Evolutionary conservation across 495 filamentous ascomycete species (phyloP).

Genomic region (Tetracladium setigerum): DNA sequence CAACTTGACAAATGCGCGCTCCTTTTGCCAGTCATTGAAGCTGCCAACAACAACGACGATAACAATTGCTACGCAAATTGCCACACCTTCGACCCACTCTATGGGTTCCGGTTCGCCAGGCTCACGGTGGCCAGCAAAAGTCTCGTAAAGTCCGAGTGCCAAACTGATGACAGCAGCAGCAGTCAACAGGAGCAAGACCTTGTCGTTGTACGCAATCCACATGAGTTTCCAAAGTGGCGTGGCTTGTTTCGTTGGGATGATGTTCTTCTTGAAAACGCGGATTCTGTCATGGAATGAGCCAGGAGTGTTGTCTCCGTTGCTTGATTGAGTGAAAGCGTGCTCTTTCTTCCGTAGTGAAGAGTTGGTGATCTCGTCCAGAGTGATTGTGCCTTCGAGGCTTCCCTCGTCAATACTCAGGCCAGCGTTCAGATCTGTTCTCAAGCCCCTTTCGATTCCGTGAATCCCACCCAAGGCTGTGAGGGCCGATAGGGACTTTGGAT

Average conservation of each 20-base stretch:
- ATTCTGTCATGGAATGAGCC: no score
- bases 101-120: slow-evolving; percentile 31
- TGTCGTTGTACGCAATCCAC: slow-evolving; percentile 79
- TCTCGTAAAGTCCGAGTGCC: slow-evolving; percentile 56
- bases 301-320: no score
- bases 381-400: slow-evolving; percentile 46
- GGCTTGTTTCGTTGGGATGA: slow-evolving; percentile 62
- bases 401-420: slow-evolving; percentile 71
- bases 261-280: slow-evolving; percentile 61
- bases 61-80: slow-evolving; percentile 58
- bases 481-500: slow-evolving; percentile 68
- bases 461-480: slow-evolving; percentile 72
- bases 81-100: slow-evolving; percentile 67
- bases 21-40: slow-evolving; percentile 61
- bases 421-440: slow-evolving; percentile 55
- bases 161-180: slow-evolving; percentile 71
- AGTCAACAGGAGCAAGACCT: slow-evolving; percentile 69
- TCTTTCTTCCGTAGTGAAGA: no score
- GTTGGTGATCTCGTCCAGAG: slow-evolving; percentile 52
- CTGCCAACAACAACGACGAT: slow-evolving; percentile 59
- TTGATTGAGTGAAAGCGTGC: no score
- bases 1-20: slow-evolving; percentile 64
- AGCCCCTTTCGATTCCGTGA: slow-evolving; percentile 60
- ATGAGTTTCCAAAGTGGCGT: slow-evolving; percentile 61
- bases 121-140: slow-evolving; percentile 30